Conservation (phyloP, 2,329 filamentous ascomycete genomes). For the Exophiala viscosa region DNA sequence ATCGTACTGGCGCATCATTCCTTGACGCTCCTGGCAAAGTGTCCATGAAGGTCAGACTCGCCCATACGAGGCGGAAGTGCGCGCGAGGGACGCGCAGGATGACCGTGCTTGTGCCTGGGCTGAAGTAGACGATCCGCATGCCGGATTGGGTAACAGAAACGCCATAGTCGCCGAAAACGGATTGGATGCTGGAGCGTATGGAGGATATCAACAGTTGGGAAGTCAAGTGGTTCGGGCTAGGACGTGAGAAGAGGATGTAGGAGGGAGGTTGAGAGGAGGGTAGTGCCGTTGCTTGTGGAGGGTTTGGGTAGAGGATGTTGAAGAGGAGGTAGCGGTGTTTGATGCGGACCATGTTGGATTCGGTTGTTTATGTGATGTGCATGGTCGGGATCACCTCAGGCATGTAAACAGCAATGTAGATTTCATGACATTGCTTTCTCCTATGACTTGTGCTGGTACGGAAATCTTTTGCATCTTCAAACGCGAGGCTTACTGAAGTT, state of each 20-base stretch:
- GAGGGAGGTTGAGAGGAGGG: constrained; percentile 47
- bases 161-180: constrained; percentile 86
- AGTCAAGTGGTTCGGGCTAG: constrained; percentile 69
- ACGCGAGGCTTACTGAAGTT: no score
- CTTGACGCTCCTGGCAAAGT: constrained; percentile 50
- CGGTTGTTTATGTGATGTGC: no score
- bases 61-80: constrained; percentile 85
- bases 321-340: constrained; percentile 96
- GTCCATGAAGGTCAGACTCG: constrained; percentile 76
- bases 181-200: constrained; percentile 62
- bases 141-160: constrained; percentile 40
- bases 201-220: constrained; percentile 53
- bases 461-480: no score
- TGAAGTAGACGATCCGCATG: constrained; percentile 80
- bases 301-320: constrained; percentile 76
- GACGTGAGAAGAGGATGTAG: constrained; percentile 71
- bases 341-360: constrained; percentile 76
- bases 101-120: constrained; percentile 85
- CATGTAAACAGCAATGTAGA: no score
- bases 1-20: constrained; percentile 43
- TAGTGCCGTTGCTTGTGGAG: constrained; percentile 15
- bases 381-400: no score
- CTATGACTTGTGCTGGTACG: no score
- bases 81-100: constrained; percentile 80
- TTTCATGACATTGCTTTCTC: no score